Evolutionary conservation across 257 asterid species (phyloP).

Genomic region (Fraxinus anomala): DNA sequence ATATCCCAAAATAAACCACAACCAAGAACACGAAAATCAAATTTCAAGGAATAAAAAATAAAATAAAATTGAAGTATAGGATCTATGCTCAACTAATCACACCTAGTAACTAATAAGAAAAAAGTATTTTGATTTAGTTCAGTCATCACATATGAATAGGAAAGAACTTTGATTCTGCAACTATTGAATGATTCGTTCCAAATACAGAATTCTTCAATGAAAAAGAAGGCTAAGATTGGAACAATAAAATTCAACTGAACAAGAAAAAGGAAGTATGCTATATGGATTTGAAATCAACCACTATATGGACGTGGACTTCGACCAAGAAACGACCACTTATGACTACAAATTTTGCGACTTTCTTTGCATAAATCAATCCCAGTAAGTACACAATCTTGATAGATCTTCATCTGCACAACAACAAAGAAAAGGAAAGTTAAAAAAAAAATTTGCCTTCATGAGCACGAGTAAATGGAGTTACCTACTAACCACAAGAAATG

Average conservation of each 20-base stretch:
- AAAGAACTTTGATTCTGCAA: constrained; percentile 10
- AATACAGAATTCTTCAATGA: constrained; percentile 3
- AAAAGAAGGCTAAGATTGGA: constrained; percentile 17
- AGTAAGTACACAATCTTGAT: constrained; percentile 8
- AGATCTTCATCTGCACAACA: constrained; percentile 30
- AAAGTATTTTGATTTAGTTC: too few relatives aligned
- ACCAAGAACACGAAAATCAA: too few relatives aligned
- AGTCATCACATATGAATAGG: too few relatives aligned
- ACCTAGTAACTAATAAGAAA: too few relatives aligned
- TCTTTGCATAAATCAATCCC: constrained; percentile 9
- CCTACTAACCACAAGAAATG: constrained; percentile 24
- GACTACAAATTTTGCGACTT: constrained; percentile 24
- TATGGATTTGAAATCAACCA: constrained; percentile 3
- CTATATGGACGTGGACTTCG: constrained; percentile 10
- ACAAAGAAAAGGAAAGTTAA: background rate
- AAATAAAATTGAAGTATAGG: too few relatives aligned
- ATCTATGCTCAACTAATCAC: too few relatives aligned
- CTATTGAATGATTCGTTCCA: background rate
- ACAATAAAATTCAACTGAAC: constrained; percentile 12
- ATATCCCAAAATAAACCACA: too few relatives aligned
- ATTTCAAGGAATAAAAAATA: too few relatives aligned
- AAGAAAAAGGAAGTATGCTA: background rate
- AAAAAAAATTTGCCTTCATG: background rate
- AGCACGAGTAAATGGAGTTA: constrained; percentile 3
- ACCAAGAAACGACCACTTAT: constrained; percentile 8